Evolutionary conservation across 768 basidiomycete genomes (phyloP), one percentile per base, ranked within the genome.

Genomic region (Tephrocybe sp.): DNA sequence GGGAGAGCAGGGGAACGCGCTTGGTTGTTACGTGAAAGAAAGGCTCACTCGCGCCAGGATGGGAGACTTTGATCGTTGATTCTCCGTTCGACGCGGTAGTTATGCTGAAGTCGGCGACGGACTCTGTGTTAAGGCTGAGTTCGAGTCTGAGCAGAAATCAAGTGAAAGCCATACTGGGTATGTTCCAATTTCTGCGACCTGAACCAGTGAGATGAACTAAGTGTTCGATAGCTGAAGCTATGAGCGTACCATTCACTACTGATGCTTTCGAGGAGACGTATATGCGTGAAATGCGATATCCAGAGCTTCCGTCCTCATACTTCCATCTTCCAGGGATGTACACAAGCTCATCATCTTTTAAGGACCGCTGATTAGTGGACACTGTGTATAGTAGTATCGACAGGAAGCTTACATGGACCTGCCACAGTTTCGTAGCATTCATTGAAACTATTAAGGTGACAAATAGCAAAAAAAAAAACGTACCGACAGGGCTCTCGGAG

Each of bases 161-260:
- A 33, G 16, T 30, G 43, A 30, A 32, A 16, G 7, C 7, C 23
- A 14, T 16, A 70, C 68, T 70, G 0, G 67, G 65, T 14, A 67
- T 67, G 45, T 68, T 68, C 68, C 66, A 67, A 43, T 67, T 68
- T 23, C 60, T 60, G 36, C 67, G 64, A 12, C 66, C 66, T 67
- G 46, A 10, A 33, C 13, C 1, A 17, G 39, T 13, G 19, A n/a
- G 20, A 11, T 42, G 40, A 8, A 35, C 11, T 19, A 19, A 16
- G 48, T 33, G 4, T 20, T 16, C 16, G 22, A 13, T 3, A 31
- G 9, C 7, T 19, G 1, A 33, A 17, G 16, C 5, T 19, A 22
- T 14, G n/a, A 13, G 3, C 56, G 26, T 48, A 65, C 68, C 67
- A 39, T 67, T 67, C 34, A 60, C 52, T 9, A 61, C 62, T 9